Conservation (phyloP, 1,284 basidiomycete species). For the Ceratobasidium sp. region DNA sequence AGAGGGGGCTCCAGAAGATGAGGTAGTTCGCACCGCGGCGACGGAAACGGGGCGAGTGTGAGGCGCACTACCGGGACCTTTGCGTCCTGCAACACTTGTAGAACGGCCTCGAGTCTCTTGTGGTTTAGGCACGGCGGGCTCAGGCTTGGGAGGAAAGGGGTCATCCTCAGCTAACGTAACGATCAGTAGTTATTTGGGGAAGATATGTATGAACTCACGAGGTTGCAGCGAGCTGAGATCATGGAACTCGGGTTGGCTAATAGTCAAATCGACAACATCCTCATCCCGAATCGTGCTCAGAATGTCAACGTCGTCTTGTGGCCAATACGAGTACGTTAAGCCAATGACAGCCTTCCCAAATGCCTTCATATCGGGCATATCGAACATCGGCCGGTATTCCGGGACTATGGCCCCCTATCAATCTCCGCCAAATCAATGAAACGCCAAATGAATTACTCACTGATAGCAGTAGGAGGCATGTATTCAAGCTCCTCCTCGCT, state of each 20-base stretch:
- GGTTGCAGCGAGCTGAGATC: constrained; percentile 38
- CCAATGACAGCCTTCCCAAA: constrained; percentile 64
- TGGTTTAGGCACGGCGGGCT: background rate
- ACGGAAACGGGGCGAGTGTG: constrained; percentile 34
- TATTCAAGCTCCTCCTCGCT: constrained; percentile 81
- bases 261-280: constrained; percentile 32
- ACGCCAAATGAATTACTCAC: constrained; percentile 59
- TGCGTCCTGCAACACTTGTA: constrained; percentile 7
- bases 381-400: constrained; percentile 71
- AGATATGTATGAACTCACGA: constrained; percentile 21
- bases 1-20: constrained; percentile 24
- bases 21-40: constrained; percentile 23
- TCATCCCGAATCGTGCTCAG: constrained; percentile 39
- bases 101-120: constrained; percentile 31
- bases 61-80: constrained; percentile 11
- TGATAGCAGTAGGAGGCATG: constrained; percentile 76
- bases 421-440: background rate
- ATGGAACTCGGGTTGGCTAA: constrained; percentile 29
- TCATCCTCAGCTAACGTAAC: constrained; percentile 31
- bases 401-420: constrained; percentile 17
- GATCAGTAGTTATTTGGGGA: background rate
- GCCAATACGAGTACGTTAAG: constrained; percentile 51
- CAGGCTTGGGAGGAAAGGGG: constrained; percentile 27
- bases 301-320: constrained; percentile 37
- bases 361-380: constrained; percentile 69